A percentile compares a stretch with the other conserved stretches of the same genome.
These are phyloP conservation scores for Penicillium bialowiezense DNA, from an alignment of 495 filamentous ascomycete species.

Conservation along the genomic window DNA sequence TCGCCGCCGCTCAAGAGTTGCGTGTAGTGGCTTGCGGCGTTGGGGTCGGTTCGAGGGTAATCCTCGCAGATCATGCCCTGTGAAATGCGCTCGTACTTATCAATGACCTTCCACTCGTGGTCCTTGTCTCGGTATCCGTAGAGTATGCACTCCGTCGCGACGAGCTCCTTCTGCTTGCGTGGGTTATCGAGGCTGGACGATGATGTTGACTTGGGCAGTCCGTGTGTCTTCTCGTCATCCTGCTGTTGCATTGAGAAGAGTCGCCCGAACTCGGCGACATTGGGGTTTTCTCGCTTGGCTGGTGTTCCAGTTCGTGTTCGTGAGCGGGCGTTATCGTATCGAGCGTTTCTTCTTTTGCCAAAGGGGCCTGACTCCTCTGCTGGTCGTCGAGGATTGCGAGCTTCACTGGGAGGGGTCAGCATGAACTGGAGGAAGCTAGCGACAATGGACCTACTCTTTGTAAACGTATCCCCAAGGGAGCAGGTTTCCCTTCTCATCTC, in stretches of 20 bases:
- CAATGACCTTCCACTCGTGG: slow-evolving; percentile 79
- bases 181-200: slow-evolving; percentile 40
- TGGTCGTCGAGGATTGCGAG: slow-evolving; percentile 47
- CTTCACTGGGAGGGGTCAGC: slow-evolving; percentile 30
- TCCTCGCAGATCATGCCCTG: slow-evolving; percentile 82
- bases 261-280: slow-evolving; percentile 50
- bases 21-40: slow-evolving; percentile 51
- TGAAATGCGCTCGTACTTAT: slow-evolving; percentile 74
- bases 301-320: slow-evolving; percentile 59
- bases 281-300: slow-evolving; percentile 57
- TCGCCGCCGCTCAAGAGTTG: slow-evolving; percentile 59
- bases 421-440: not conserved
- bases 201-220: slow-evolving; percentile 41
- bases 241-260: slow-evolving; percentile 46
- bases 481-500: slow-evolving; percentile 56
- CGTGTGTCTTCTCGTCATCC: slow-evolving; percentile 36
- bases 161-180: slow-evolving; percentile 47
- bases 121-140: slow-evolving; percentile 72
- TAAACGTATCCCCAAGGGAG: slow-evolving; percentile 62
- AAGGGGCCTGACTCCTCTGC: slow-evolving; percentile 64
- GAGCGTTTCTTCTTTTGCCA: slow-evolving; percentile 51
- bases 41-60: slow-evolving; percentile 66
- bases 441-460: slow-evolving; percentile 43
- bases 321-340: slow-evolving; percentile 50
- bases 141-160: slow-evolving; percentile 78